phyloP scores from a whole-genome alignment of 179 eudicot genomes.

The Nepenthes alata region DNA sequence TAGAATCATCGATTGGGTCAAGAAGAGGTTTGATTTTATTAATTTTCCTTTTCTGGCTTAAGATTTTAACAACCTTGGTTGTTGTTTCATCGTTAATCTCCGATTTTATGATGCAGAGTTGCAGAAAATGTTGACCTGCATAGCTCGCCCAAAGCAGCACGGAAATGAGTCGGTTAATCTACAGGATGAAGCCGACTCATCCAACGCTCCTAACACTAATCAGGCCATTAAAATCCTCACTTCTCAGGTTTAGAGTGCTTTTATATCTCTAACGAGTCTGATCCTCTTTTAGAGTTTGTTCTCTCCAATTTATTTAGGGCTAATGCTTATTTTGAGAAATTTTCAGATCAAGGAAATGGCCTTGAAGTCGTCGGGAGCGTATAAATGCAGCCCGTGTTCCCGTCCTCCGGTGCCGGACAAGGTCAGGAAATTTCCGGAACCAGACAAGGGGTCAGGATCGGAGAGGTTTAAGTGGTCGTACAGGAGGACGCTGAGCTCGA shows the following conservation, averaged over 20 bases:
- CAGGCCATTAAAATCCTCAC: conserved; percentile 53
- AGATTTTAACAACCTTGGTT: too few species aligned
- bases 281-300: too few species aligned
- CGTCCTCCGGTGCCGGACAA: conserved; percentile 20
- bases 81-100: too few species aligned
- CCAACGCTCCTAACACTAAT: conserved; percentile 25
- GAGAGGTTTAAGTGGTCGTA: conserved; percentile 50
- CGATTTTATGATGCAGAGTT: neutral
- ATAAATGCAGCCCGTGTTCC: conserved; percentile 59
- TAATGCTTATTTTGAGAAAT: too few species aligned
- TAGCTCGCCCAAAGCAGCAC: conserved; percentile 62
- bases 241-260: conserved; percentile 41
- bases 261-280: neutral
- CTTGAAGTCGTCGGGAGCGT: conserved; percentile 79
- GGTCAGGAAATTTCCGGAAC: conserved; percentile 3
- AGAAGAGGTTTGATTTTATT: too few species aligned
- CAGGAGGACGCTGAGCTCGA: conserved; percentile 47
- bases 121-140: conserved; percentile 63
- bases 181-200: conserved; percentile 22
- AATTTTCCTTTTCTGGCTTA: too few species aligned
- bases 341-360: conserved; percentile 71
- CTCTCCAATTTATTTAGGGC: too few species aligned
- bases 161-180: conserved; percentile 20
- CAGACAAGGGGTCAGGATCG: conserved; percentile 23
- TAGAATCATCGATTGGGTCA: too few species aligned